Evolutionary conservation across 805 yeast species (phyloP), one percentile per base, ranked within the genome.

Genomic region (Grigorovia jiainica): DNA sequence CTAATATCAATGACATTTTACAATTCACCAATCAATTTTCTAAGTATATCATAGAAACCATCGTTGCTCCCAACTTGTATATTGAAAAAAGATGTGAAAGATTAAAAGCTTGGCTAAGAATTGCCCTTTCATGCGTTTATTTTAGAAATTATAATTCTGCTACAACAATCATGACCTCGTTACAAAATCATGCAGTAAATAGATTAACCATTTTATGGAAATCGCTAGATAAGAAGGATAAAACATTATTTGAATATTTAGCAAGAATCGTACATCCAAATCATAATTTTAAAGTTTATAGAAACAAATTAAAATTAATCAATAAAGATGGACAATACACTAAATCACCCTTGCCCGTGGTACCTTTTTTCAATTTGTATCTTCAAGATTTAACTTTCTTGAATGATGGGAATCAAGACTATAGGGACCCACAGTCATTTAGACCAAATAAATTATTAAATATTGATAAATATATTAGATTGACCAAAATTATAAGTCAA

Each of bases 361-460:
- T 84, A 30, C 95, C 95, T 15, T 84, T 82, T 55, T 70, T 83
- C 43, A 79, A 82, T 36, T 63, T 84, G 41, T 83, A 81, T 57
- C 64, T 84, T 36, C 92, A 82, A 60, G 95, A 84, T 60, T 67
- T 84, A 52, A 82, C 89, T 0, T 82, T 83, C 63, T 76, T 82
- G n/a, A 73, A 78, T 40, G 94, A 84, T 50, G 90, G 92, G n/a
- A 83, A 83, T 55, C 72, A 82, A 32, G 79, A 76, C 51, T 78
- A 66, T 56, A 68, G 89, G 55, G 74, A 69, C 46, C 78, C 81
- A 5, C 75, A 77, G 46, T 59, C 67, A 5, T 66, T 72, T 66
- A 51, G 67, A 36, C 63, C 67, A 35, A 63, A 72, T 19, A 67
- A 66, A 41, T 65, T 81, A 48, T 75, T 84, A 53, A 82, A 84